Base-by-base conservation (phyloP, 192 early-diverging fungal genomes). In the Coemansia asiatica region DNA sequence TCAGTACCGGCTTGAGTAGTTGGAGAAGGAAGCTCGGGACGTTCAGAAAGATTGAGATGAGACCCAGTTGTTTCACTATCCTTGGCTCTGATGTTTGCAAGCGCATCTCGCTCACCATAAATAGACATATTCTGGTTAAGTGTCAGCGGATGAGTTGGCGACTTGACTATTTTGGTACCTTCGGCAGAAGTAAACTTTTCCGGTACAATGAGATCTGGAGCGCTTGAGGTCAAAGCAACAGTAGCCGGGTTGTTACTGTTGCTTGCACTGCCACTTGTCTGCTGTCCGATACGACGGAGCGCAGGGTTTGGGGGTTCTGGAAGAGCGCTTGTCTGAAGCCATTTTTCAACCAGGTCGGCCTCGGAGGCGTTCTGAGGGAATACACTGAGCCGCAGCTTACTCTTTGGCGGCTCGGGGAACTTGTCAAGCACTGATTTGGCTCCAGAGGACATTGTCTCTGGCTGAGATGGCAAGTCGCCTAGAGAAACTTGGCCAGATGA, bases 301-400 rank as follows among this genome's bases (percentile, higher is more conserved):
- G 28, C 33, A 1, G 60, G 60, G 19, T 68, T 60, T 22, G 40
- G 58, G 15, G 33, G 29, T 13, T 38, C 58, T 1, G 19, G n/a
- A 21, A 23, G 58, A 6, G 36, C 7, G 38, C 38, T 60, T 21
- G 58, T 6, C 38, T 60, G 38, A 3, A 60, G 48, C 70, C 70
- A 72, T 26, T 61, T 36, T 10, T 72, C 70, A 13, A 72, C 60
- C 13, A 66, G 58, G 22, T 53, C 60, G 36, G 60, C 60, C 33
- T 68, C 53, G 27, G 35, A 44, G 21, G 38, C 33, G 12, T 47
- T 55, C 58, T 33, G n/a, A 1, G 60, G 29, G 16, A 61, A 60
- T 4, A 28, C 29, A 10, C 67, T 61, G 36, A 53, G 59, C 8
- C 49, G 48, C 9, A 68, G 66, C 19, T 46, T 60, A 2, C 27